Base-by-base conservation (phyloP, 441 rosid genomes). In the Manihot esculenta region DNA sequence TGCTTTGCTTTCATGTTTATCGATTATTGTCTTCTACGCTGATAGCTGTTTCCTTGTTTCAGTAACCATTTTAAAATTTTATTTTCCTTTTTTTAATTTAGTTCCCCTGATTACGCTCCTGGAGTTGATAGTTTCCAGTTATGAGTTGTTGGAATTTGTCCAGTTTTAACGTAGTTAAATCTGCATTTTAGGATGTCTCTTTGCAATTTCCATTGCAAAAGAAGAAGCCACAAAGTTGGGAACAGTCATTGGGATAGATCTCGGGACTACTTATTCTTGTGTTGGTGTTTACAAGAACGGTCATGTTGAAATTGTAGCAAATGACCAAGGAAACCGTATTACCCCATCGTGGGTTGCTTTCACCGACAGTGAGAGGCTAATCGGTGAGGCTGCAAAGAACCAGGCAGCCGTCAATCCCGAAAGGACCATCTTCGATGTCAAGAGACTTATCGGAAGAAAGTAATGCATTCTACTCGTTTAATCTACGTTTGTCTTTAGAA, bases 231-330 rank as follows among this genome's bases (percentile, higher is more conserved):
- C 93, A 0, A 91, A 91, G 86, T 77, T 94, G 78, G 99, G 99
- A 62, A 88, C 98, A 5, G 99, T 95, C 0, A 95, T 95, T 44
- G 99, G 99, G 53, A 95, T 95, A 44, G 99, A 95, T 74, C 94
- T 90, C 45, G 97, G 96, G 1, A 94, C 99, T 6, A 94, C 99
- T 0, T 94, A 94, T 70, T 91, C 99, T 1, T 95, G 99, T 79
- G 99, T 95, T 49, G 99, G 98, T 84, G 99, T 95, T 60, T 95
- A 92, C 87, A 95, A 91, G 84, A 91, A 91, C 42, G 99, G 99
- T 33, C 98, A 95, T 79, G 98, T 95, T 1, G 99, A 95, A 68
- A 95, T 95, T 81, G 89, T 92, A 79, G 98, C 99, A 60, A 95
- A 95, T 76, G 99, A 95, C 84, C 99, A 95, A 80, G 98, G 99